phyloP scores from a whole-genome alignment of 352 stramenopile species.

The Pythium dissotocum region DNA sequence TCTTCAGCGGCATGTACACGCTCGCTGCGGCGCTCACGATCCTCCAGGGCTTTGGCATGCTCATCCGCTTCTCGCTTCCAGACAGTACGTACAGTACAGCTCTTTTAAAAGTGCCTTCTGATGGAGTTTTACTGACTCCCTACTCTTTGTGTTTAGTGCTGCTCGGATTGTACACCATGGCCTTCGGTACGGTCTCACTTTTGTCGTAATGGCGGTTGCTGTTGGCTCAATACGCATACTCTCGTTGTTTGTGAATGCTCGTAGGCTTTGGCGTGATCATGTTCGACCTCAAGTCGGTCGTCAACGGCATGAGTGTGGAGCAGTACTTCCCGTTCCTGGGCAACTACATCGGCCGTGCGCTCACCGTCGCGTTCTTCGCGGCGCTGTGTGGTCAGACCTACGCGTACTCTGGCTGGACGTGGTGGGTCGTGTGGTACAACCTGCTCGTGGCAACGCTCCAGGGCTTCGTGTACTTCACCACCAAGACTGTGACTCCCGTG shows the following conservation, averaged over 20 bases:
- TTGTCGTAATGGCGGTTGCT: not conserved
- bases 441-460: slow-evolving; percentile 71
- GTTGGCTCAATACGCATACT: not conserved
- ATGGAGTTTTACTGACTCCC: slow-evolving; percentile 9
- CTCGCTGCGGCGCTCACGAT: slow-evolving; percentile 78
- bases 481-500: slow-evolving; percentile 60
- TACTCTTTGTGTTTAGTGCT: slow-evolving; percentile 40
- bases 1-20: slow-evolving; percentile 88
- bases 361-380: slow-evolving; percentile 82
- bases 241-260: not conserved
- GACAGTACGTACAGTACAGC: slow-evolving; percentile 37
- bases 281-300: slow-evolving; percentile 84
- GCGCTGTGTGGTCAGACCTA: slow-evolving; percentile 72
- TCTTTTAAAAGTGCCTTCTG: not conserved
- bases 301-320: slow-evolving; percentile 82
- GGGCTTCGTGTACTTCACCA: slow-evolving; percentile 83
- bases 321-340: slow-evolving; percentile 85
- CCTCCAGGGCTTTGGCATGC: slow-evolving; percentile 85
- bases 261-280: slow-evolving; percentile 72
- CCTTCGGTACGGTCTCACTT: slow-evolving; percentile 50
- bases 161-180: slow-evolving; percentile 84
- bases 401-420: slow-evolving; percentile 69
- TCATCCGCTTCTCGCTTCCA: slow-evolving; percentile 66
- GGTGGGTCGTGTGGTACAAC: slow-evolving; percentile 77
- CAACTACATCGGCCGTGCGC: slow-evolving; percentile 83